Percentiles rank a stretch among this genome's conserved stretches.
These are phyloP conservation scores for Fusarium globosum DNA, from an alignment of 2,329 filamentous ascomycete species.

Conservation along the genomic window DNA sequence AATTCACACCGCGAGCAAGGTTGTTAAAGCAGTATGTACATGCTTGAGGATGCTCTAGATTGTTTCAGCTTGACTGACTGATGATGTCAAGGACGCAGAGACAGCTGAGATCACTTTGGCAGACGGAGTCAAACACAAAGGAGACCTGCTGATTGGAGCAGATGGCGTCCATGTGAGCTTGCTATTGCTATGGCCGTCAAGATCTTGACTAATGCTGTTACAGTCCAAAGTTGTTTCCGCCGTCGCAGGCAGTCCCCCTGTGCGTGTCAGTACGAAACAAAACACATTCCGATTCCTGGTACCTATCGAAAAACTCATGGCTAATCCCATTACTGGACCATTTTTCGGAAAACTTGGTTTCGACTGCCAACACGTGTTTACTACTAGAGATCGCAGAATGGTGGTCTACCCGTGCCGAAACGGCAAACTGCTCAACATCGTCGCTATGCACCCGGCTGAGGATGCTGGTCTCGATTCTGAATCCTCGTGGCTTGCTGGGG, in stretches of 20 bases:
- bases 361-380: constrained; percentile 8
- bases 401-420: constrained; percentile 2
- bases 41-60: accelerated
- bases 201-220: accelerated
- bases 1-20: background rate
- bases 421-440: background rate
- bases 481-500: constrained; percentile 1
- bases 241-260: background rate
- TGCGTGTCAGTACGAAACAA: background rate
- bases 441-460: background rate
- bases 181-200: accelerated
- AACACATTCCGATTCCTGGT: constrained; percentile 8
- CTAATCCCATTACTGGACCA: background rate
- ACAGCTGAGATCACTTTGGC: constrained; percentile 1
- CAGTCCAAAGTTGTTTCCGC: constrained; percentile 3
- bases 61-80: background rate
- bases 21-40: background rate
- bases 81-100: background rate
- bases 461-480: background rate
- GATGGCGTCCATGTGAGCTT: constrained; percentile 7
- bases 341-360: constrained; percentile 1
- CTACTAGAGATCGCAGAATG: background rate
- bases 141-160: constrained; percentile 1
- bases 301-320: constrained; percentile 3
- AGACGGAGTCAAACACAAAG: background rate